Conservation (phyloP, 371 early-diverging fungal genomes). For the Syncephalastrum racemosum region DNA sequence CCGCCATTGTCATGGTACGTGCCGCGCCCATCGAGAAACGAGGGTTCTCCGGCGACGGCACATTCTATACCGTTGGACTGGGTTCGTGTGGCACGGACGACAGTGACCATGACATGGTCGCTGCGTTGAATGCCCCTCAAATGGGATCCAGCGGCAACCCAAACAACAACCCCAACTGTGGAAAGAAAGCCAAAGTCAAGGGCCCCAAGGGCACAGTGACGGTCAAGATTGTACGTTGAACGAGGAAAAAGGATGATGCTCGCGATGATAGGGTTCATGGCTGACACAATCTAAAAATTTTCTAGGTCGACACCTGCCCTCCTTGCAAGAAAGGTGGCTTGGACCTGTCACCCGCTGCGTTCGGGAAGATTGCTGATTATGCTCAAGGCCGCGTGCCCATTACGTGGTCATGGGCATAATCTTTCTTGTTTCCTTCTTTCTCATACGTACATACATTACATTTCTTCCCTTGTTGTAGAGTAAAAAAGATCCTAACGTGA, state of each 20-base stretch:
- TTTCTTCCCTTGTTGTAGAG: constrained; percentile 2
- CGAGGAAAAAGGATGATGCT: neutral
- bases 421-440: neutral
- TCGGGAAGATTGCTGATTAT: constrained; percentile 41
- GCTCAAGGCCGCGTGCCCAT: constrained; percentile 47
- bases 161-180: constrained; percentile 40
- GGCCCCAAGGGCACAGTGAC: constrained; percentile 41
- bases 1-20: constrained; percentile 2
- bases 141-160: constrained; percentile 38
- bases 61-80: constrained; percentile 24
- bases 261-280: neutral
- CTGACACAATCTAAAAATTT: neutral
- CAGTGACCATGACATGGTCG: constrained; percentile 28
- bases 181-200: constrained; percentile 28
- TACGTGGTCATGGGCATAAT: constrained; percentile 44
- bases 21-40: constrained; percentile 16
- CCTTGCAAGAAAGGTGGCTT: constrained; percentile 43
- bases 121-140: constrained; percentile 48
- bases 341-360: constrained; percentile 57
- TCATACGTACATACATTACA: constrained; percentile 1
- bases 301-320: constrained; percentile 43
- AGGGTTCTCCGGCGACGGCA: constrained; percentile 37
- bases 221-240: constrained; percentile 26
- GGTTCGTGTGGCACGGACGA: constrained; percentile 38
- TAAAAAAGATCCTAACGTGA: neutral